phyloP scores from a whole-genome alignment of 495 filamentous ascomycete genomes.

The Lophiostoma macrostomum region DNA sequence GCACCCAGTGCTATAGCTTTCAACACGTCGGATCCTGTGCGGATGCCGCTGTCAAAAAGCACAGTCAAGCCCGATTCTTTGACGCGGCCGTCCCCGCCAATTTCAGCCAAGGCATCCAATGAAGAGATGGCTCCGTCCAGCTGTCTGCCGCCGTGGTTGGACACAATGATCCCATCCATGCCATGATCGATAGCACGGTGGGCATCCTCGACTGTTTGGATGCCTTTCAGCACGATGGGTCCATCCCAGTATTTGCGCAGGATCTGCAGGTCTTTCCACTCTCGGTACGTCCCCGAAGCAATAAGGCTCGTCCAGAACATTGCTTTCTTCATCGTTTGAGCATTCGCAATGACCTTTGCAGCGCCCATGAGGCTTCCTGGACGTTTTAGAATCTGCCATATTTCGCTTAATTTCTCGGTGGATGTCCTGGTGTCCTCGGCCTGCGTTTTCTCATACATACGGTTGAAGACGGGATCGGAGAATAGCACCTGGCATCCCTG shows the following conservation, averaged over 20 bases:
- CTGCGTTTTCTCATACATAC: constrained; percentile 26
- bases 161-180: constrained; percentile 54
- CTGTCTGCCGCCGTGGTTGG: constrained; percentile 50
- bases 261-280: constrained; percentile 36
- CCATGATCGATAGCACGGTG: constrained; percentile 47
- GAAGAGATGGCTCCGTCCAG: constrained; percentile 36
- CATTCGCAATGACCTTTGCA: constrained; percentile 26
- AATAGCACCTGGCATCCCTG: constrained; percentile 31
- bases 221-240: constrained; percentile 43
- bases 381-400: constrained; percentile 27
- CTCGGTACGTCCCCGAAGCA: constrained; percentile 26
- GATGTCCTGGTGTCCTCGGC: constrained; percentile 17
- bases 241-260: constrained; percentile 39
- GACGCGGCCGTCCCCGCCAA: constrained; percentile 35
- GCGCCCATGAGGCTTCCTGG: constrained; percentile 27
- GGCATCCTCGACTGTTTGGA: constrained; percentile 47
- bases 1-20: constrained; percentile 41
- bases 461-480: constrained; percentile 33
- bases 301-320: constrained; percentile 12
- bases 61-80: constrained; percentile 31
- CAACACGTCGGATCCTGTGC: constrained; percentile 36
- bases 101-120: constrained; percentile 38
- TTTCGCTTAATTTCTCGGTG: constrained; percentile 20
- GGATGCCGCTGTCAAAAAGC: constrained; percentile 38
- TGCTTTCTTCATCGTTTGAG: constrained; percentile 24